Evolutionary conservation across 2,329 filamentous ascomycete genomes (phyloP).

Genomic region (Karstenula rhodostoma): DNA sequence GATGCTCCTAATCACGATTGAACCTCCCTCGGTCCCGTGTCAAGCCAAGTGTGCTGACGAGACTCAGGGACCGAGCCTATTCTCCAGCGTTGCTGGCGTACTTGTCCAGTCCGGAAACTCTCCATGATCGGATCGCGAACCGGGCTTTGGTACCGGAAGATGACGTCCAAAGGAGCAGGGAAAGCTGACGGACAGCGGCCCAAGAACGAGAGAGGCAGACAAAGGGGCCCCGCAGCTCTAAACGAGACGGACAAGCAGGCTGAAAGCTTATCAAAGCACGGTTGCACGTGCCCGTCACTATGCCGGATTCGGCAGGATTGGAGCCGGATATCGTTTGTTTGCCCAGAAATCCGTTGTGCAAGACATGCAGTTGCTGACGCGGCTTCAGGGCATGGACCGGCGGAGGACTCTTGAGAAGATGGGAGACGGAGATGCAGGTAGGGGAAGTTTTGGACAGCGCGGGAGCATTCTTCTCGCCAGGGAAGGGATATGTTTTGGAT

Average conservation of each 20-base stretch:
- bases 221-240: not conserved
- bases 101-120: constrained; percentile 13
- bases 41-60: not conserved
- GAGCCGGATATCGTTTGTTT: not conserved
- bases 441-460: not conserved
- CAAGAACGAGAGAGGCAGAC: not conserved
- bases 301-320: not conserved
- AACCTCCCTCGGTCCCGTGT: not conserved
- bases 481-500: not conserved
- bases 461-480: not conserved
- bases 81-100: constrained; percentile 9
- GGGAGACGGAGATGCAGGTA: not conserved
- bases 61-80: not conserved
- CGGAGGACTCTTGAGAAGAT: not conserved
- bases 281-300: not conserved
- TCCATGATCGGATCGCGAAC: constrained; percentile 13
- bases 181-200: not conserved
- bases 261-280: not conserved
- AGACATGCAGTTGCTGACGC: constrained; percentile 13
- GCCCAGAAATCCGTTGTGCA: constrained; percentile 3
- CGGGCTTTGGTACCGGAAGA: not conserved
- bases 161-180: constrained; percentile 1
- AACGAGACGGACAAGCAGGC: not conserved
- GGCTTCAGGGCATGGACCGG: not conserved
- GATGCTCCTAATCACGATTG: too few relatives aligned